Base-by-base conservation (phyloP, 2,329 filamentous ascomycete species). In the Chaetomiaceae sp. region DNA sequence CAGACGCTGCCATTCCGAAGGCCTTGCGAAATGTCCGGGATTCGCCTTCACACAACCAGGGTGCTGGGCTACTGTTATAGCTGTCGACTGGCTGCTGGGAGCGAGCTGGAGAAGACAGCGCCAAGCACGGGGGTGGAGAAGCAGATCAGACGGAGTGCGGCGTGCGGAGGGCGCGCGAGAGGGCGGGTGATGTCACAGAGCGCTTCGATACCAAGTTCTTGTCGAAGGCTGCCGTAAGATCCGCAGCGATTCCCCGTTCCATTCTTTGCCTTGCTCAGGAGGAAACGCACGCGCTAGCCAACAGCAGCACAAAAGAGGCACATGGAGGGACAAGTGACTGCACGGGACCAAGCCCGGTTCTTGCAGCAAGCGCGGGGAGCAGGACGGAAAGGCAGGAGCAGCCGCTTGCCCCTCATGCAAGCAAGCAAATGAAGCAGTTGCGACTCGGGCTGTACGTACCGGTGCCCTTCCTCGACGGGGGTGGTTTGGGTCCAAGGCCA, bases 401-500 rank as follows among this genome's bases (percentile, higher is more conserved):
- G 27, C 29, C 17, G n/a, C 17, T 24, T 24, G 22, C 22, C 22
- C 22, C 5, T 6, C 22, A 24, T 24, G 22, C 6, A 24, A 24
- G 29, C 7, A 24, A 6, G 22, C 6, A 24, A 24, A 14, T 14
- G 29, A 32, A 32, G 29, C 29, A 32, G 29, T 3, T 15, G 29
- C 29, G 14, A 32, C 12, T 14, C 29, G 8, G 15, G 17, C 38
- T 33, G 35, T 26, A 62, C 63, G 40, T 64, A 65, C 63, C 61
- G 47, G 63, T 65, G 39, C 64, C 63, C 58, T 63, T 65, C 61
- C 83, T 80, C 68, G 80, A 83, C 34, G 80, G 81, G 53, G 75
- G 74, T 61, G 74, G 76, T 65, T 78, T 80, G 54, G 81, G 77
- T 62, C 79, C 78, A 51, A 82, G 58, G 60, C 77, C 76, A 56